Percentiles rank a stretch among this genome's conserved stretches.
These are phyloP conservation scores for Pseudoscleropodium purum DNA, from an alignment of 225 moss, liverwort and hornwort genomes.

Conservation along the genomic window DNA sequence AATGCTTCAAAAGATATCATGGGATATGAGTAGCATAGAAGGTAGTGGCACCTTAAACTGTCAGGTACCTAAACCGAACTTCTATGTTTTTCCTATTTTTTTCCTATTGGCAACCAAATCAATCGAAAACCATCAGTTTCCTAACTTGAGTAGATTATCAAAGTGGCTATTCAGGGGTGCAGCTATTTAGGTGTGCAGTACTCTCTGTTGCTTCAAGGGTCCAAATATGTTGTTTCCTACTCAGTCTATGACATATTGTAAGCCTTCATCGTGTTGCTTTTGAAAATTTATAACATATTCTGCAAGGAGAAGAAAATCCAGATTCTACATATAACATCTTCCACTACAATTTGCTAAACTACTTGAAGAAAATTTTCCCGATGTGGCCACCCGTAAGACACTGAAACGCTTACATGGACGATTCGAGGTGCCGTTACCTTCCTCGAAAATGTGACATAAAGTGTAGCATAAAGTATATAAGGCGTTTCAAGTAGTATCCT, in stretches of 20 bases:
- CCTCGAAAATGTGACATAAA: not conserved
- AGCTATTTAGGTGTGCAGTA: not conserved
- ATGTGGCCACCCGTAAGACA: too few relatives aligned
- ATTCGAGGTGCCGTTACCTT: not conserved
- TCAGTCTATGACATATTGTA: not conserved
- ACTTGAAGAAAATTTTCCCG: not conserved
- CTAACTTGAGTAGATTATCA: not conserved
- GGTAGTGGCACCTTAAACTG: not conserved
- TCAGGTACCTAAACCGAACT: not conserved
- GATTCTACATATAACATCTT: not conserved
- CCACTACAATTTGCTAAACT: not conserved
- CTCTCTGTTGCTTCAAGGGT: not conserved
- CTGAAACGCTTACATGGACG: not conserved
- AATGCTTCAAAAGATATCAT: not conserved
- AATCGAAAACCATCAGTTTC: not conserved
- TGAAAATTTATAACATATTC: not conserved
- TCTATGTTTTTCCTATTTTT: not conserved
- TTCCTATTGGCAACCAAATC: not conserved
- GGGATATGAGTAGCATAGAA: not conserved
- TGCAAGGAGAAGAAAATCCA: not conserved
- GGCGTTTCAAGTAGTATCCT: not conserved
- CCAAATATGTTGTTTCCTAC: not conserved
- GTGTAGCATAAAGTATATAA: not conserved
- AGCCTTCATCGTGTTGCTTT: not conserved
- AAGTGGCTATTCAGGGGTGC: not conserved